Percentiles rank a stretch among this genome's conserved stretches.
phyloP scores from a whole-genome alignment of 495 filamentous ascomycete species.

The Podospora sp. region DNA sequence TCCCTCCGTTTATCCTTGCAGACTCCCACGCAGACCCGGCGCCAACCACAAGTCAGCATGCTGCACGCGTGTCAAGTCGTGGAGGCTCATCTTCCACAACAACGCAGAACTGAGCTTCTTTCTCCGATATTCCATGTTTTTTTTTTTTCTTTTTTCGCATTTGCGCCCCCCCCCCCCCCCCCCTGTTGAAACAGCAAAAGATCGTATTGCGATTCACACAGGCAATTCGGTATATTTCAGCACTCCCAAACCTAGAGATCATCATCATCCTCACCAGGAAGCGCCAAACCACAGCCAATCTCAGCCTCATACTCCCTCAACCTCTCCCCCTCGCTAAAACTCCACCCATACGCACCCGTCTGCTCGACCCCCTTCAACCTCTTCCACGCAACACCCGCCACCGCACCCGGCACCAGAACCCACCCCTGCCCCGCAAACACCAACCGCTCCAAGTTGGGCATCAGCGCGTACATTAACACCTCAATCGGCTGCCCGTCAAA shows the following conservation, averaged over 20 bases:
- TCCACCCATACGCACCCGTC: background rate
- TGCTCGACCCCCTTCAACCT: background rate
- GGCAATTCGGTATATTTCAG: no score
- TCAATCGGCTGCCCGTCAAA: background rate
- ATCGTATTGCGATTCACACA: no score
- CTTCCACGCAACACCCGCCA: background rate
- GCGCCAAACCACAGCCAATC: background rate
- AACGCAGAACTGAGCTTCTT: no score
- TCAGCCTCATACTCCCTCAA: background rate
- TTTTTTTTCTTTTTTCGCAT: no score
- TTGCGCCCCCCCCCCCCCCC: no score
- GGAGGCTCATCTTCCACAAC: no score
- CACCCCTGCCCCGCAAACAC: background rate
- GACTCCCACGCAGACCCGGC: no score
- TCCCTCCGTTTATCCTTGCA: no score
- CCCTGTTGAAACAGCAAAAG: no score
- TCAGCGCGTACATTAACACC: background rate
- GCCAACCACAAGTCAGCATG: no score
- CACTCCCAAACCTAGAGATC: background rate
- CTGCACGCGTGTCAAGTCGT: no score
- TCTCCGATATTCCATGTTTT: no score
- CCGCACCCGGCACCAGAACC: background rate
- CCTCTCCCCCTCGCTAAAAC: background rate
- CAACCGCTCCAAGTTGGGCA: slow-evolving; percentile 6
- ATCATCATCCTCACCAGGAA: slow-evolving; percentile 8